Evolutionary conservation across 2,329 filamentous ascomycete genomes (phyloP).

Genomic region (Grosmannia clavigera): DNA sequence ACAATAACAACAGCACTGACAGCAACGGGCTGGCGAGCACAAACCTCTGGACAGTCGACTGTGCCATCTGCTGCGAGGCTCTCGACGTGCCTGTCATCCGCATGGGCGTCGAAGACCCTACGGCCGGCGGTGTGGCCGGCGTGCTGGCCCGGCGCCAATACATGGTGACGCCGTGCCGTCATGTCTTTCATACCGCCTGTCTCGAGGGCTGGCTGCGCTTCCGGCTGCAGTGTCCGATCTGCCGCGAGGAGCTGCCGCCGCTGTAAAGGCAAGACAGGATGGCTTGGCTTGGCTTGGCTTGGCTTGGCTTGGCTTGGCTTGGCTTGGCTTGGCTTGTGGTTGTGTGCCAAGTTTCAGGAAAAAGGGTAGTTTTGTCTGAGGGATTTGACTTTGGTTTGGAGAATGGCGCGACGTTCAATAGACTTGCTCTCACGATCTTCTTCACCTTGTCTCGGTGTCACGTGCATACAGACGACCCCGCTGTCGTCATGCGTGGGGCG

Average conservation of each 20-base stretch:
- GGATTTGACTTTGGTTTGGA: no score
- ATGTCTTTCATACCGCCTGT: conserved; percentile 88
- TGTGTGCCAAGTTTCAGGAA: not conserved
- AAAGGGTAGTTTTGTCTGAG: not conserved
- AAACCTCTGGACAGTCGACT: conserved; percentile 55
- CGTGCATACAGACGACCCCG: not conserved
- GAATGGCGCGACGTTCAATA: not conserved
- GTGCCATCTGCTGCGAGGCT: conserved; percentile 86
- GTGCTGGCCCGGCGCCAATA: conserved; percentile 72
- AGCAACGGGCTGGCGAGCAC: conserved; percentile 18
- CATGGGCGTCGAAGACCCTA: conserved; percentile 37
- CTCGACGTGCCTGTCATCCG: conserved; percentile 78
- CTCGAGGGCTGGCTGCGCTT: conserved; percentile 95
- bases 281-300: no score
- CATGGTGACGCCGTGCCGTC: conserved; percentile 94
- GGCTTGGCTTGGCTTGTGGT: no score
- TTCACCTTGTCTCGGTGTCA: not conserved
- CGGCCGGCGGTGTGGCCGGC: conserved; percentile 43
- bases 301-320: no score
- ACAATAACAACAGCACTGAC: conserved; percentile 15
- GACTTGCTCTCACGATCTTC: not conserved
- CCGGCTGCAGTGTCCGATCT: conserved; percentile 87
- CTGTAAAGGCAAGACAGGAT: conserved; percentile 35
- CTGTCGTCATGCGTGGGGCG: not conserved
- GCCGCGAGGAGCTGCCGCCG: conserved; percentile 77